Base-by-base conservation (phyloP, 257 asterid genomes). In the Scutellaria barbata region DNA sequence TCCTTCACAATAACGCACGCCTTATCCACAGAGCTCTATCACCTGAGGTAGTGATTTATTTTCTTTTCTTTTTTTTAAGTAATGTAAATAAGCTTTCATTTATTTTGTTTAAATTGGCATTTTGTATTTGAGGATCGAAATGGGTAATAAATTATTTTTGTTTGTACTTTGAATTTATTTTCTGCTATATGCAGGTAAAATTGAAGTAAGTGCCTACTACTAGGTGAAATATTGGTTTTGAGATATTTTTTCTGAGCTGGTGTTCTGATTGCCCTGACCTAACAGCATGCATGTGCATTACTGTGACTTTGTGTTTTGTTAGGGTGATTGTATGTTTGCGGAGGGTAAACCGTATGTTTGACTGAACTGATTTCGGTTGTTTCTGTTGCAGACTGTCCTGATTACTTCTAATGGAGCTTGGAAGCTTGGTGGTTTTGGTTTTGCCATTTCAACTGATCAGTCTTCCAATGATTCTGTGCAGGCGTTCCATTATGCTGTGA, bases 401-500 rank as follows among this genome's bases (percentile, higher is more conserved):
- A 88, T 95, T 76, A 92, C 98, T 64, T 86, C 96, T 61, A 95
- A 84, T 85, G 99, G 99, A 72, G 99, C 98, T 78, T 95, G 99
- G 99, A 95, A 92, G 80, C 96, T 92, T 74, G 92, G 96, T 71
- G 98, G 98, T 64, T 92, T 95, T 87, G 96, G 98, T 77, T 95
- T 95, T 78, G 82, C 98, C 57, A 78, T 86, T 74, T 77, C 99
- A 65, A 67, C 79, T 3, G 95, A 91, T 78, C 95, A 87, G 79
- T 66, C 92, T 68, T 77, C 95, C 59, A 62, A 71, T 74, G 96
- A 88, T 85, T 82, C 89, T 71, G 69, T 73, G 69, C 97, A 85
- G 81, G 82, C 93, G 67, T 95, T 95, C 80, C 98, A 95, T 76
- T 95, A 95, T 83, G 89, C 96, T 85, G 99, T 95, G 85, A 95